Conservation (phyloP, 2,329 filamentous ascomycete species). For the Botrytis paeoniae region DNA sequence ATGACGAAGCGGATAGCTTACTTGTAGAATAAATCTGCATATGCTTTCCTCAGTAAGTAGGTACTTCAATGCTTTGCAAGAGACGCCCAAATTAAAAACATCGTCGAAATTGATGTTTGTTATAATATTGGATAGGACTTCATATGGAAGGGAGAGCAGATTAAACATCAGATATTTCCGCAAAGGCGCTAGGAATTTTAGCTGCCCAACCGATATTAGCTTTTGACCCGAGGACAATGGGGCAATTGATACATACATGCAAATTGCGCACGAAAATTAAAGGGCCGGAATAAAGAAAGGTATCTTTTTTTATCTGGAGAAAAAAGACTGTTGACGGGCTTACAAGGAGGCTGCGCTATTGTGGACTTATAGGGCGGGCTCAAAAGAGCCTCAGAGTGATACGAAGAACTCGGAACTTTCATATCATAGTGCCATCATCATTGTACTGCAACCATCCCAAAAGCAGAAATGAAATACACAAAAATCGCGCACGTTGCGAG, state of each 20-base stretch:
- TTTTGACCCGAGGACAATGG: not conserved
- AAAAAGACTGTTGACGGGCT: not conserved
- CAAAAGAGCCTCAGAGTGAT: not conserved
- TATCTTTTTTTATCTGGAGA: not conserved
- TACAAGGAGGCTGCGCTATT: not conserved
- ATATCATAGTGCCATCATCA: not conserved
- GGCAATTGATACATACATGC: not conserved
- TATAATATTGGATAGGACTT: slow-evolving; percentile 35
- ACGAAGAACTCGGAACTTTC: not conserved
- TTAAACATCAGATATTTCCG: slow-evolving; percentile 29
- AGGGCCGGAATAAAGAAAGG: not conserved
- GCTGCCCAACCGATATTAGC: not conserved
- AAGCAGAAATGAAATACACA: not conserved
- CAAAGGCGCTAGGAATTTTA: not conserved
- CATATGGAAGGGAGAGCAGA: slow-evolving; percentile 35
- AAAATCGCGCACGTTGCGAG: not conserved
- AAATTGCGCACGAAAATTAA: not conserved
- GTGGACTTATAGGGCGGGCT: not conserved
- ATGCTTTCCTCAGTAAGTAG: slow-evolving; percentile 35
- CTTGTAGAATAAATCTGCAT: slow-evolving; percentile 33
- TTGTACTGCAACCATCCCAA: not conserved
- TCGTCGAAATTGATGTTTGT: slow-evolving; percentile 34
- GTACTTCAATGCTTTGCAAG: slow-evolving; percentile 31
- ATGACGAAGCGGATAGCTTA: slow-evolving; percentile 21
- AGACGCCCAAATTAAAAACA: slow-evolving; percentile 34